Base-by-base conservation (phyloP, 2,329 filamentous ascomycete species). In the Aspergillus arachidicola region DNA sequence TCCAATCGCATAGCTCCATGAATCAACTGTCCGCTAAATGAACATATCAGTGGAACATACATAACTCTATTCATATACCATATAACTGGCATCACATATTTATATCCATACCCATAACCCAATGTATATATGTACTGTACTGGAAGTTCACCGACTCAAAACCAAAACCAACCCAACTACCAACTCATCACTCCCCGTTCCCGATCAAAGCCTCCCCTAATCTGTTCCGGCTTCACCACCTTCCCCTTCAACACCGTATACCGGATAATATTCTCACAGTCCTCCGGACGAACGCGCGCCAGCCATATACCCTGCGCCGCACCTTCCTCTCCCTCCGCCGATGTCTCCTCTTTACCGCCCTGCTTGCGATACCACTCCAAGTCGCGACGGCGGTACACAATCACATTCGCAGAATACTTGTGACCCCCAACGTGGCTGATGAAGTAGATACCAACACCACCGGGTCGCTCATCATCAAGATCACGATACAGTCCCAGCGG, bases 361-460 rank as follows among this genome's bases (percentile, higher is more conserved):
- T 59, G 69, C 53, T 69, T 70, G 16, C 65, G 67, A 59, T 76
- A 75, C 76, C 76, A 78, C 5, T 77, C 74, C 28, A 78, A 74
- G 65, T 76, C 78, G 9, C 84, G 82, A 21, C 86, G 85, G 11
- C 95, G 86, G 77, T 99, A 98, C 1, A 99, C 84, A 82, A 99
- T 91, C 70, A 98, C 88, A 72, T 99, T 99, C 32, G 95, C 95
- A 54, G 90, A 89, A 80, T 96, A 98, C 81, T 97, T 97, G 82
- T 99, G 95, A 0, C 95, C 95, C 32, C 95, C 95, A 3, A 97
- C 93, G 74, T 99, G 95, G 69, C 89, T 94, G 74, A 98, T 96
- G 75, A 97, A 98, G 80, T 97, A 97, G 68, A 99, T 92, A 0
- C 93, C 94, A 6, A 97, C 94, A 14, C 95, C 95, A 12, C 94